Base-by-base conservation (phyloP, 148 eudicot species). In the Fallopia convolvulus region DNA sequence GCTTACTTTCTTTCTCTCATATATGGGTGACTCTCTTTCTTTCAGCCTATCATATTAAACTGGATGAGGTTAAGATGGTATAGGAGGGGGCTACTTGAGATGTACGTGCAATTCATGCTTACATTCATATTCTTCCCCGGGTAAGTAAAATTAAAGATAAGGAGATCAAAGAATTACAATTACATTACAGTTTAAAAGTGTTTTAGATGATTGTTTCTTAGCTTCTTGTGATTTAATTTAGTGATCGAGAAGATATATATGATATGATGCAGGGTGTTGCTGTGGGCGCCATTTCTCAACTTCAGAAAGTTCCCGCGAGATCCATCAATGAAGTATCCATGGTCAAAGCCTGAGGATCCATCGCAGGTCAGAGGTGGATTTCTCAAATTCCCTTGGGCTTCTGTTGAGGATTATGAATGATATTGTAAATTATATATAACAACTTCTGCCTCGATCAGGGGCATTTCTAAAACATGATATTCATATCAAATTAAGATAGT, bases 31-130 rank as follows among this genome's bases (percentile, higher is more conserved):
- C 23, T 26, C 72, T 58, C 30, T 26, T 26, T 26, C 30, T 17
- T 83, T 83, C 89, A 93, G 97, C 98, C 97, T 2, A 83, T 93
- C 46, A 87, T 93, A 33, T 81, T 93, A 94, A 91, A 93, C 79
- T 91, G 97, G 97, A 80, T 93, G n/a, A 88, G 98, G 81, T 79
- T 77, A 61, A 90, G 98, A 83, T 93, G 98, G 98, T 91, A 87
- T 84, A 87, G 74, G 81, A 88, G 94, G 74, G 84, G 89, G 30
- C 81, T 89, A 5, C 74, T 86, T 74, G 98, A 93, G 82, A 91
- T 89, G 91, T 91, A 91, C 74, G 36, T 93, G 53, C 97, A 90
- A 77, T 93, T 90, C 87, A 93, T 93, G 97, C 88, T 80, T 72
- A 94, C 89, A 48, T 93, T 93, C 91, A 40, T 93, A 53, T 93